Evolutionary conservation across 805 yeast species (phyloP), one percentile per base, ranked within the genome.

Genomic region (Yarrowia deformans): DNA sequence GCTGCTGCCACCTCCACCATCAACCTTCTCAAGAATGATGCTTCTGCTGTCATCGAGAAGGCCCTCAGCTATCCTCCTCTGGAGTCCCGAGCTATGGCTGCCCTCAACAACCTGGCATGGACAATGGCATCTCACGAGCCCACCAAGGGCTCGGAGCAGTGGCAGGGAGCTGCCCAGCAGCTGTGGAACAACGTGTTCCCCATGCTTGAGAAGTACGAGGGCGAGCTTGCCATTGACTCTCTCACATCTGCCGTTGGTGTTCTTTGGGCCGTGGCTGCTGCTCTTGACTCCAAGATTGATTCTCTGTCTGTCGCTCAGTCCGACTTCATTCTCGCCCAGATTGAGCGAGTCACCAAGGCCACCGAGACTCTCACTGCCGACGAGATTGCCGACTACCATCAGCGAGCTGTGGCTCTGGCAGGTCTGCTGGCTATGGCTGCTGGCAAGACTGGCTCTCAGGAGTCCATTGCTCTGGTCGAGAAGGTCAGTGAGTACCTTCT

Each of bases 71-170:
- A 66, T 16, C 79, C 81, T n/a, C 81, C 83, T 54, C 84, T 88
- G 70, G 79, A 84, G 35, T 81, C 85, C 35, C 86, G 90, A 72
- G 82, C 87, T 8, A 79, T 91, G 61, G 82, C 86, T 14, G 87
- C 90, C 9, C 82, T 92, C 76, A 92, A 91, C 78, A 93, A 93
- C 74, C 76, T 89, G 67, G 76, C 85, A 49, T 88, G 93, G 93
- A 78, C 88, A 37, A 77, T 79, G 45, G 67, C 74, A 16, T 74
- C 77, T 61, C 74, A 6, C 73, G 77, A 76, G 70, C 74, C 58
- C 23, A 61, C 73, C 7, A 39, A 68, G 16, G 69, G 69, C 18
- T 81, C 83, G 1, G 76, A 77, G 5, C 75, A 72, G 50, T 85
- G 88, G 87, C 64, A 54, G 9, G 52, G 40, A 3, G 67, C 69